Evolutionary conservation across 805 yeast species (phyloP).

Genomic region (Kazachstania africana): DNA sequence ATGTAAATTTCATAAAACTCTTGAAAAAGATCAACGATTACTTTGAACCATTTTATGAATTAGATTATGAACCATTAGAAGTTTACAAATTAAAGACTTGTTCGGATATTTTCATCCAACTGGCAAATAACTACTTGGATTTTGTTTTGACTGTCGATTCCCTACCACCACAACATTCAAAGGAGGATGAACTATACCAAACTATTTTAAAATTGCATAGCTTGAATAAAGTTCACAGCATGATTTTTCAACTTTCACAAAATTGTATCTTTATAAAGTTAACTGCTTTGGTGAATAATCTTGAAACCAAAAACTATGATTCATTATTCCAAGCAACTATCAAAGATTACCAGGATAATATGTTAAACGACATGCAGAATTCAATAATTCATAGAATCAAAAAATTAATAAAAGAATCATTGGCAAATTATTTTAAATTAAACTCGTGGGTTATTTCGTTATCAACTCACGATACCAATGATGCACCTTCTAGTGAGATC

Average conservation of each 20-base stretch:
- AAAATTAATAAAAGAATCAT: slow-evolving; percentile 19
- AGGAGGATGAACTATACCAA: slow-evolving; percentile 17
- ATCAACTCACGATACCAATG: background rate
- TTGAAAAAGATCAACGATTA: slow-evolving; percentile 32
- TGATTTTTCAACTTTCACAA: slow-evolving; percentile 10
- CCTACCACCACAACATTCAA: slow-evolving; percentile 10
- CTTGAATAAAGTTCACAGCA: slow-evolving; percentile 8
- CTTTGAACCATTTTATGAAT: slow-evolving; percentile 28
- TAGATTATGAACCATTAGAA: slow-evolving; percentile 10
- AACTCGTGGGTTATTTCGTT: slow-evolving; percentile 22
- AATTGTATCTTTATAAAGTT: slow-evolving; percentile 12
- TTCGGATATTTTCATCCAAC: slow-evolving; percentile 18
- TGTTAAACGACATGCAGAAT: slow-evolving; percentile 18
- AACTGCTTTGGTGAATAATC: slow-evolving; percentile 15
- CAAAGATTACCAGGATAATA: slow-evolving; percentile 18
- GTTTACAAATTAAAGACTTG: slow-evolving; percentile 18
- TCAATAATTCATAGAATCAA: slow-evolving; percentile 23
- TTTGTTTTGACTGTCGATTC: slow-evolving; percentile 12
- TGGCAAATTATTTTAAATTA: slow-evolving; percentile 24
- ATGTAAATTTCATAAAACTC: slow-evolving; percentile 33
- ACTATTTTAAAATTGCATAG: slow-evolving; percentile 16
- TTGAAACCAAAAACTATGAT: slow-evolving; percentile 10
- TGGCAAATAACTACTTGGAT: slow-evolving; percentile 15
- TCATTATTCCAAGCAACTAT: slow-evolving; percentile 25
- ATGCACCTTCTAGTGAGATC: slow-evolving; percentile 19